Percentiles rank a stretch among this genome's conserved stretches.
Conservation (phyloP, 2,329 filamentous ascomycete genomes). For the Lecanosticta acicola region DNA sequence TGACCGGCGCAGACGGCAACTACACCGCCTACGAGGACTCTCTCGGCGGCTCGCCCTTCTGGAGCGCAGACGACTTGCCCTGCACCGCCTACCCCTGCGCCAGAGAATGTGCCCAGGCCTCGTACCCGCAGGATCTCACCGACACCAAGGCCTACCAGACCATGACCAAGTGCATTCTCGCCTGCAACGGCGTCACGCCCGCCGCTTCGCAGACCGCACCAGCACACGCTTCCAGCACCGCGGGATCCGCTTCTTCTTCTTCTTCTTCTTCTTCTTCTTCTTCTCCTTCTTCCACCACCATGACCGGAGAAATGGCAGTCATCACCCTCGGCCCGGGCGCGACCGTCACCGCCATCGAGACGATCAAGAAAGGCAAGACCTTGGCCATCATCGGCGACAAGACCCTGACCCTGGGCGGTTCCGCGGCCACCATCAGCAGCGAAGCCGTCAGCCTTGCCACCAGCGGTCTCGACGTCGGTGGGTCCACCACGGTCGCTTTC, state of each 20-base stretch:
- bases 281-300: conserved; percentile 1
- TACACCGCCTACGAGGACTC: conserved; percentile 28
- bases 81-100: conserved; percentile 28
- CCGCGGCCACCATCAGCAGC: conserved; percentile 15
- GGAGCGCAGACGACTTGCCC: conserved; percentile 26
- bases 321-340: conserved; percentile 11
- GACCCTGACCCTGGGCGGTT: conserved; percentile 17
- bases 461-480: conserved; percentile 13
- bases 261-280: neutral
- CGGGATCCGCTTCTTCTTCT: neutral
- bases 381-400: conserved; percentile 15
- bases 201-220: conserved; percentile 16
- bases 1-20: conserved; percentile 25
- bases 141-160: conserved; percentile 21
- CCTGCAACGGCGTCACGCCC: conserved; percentile 25
- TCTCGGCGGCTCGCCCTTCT: conserved; percentile 28
- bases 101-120: conserved; percentile 25
- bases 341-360: conserved; percentile 14
- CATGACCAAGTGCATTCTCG: conserved; percentile 28
- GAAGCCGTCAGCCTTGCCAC: conserved; percentile 12
- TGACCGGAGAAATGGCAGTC: conserved; percentile 2
- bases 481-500: conserved; percentile 14
- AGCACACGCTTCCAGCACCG: conserved; percentile 8
- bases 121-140: conserved; percentile 26
- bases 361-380: conserved; percentile 10